A percentile compares a stretch with the other conserved stretches of the same genome.
Evolutionary conservation across 495 filamentous ascomycete species (phyloP).

Genomic region (Penicillium manginii): DNA sequence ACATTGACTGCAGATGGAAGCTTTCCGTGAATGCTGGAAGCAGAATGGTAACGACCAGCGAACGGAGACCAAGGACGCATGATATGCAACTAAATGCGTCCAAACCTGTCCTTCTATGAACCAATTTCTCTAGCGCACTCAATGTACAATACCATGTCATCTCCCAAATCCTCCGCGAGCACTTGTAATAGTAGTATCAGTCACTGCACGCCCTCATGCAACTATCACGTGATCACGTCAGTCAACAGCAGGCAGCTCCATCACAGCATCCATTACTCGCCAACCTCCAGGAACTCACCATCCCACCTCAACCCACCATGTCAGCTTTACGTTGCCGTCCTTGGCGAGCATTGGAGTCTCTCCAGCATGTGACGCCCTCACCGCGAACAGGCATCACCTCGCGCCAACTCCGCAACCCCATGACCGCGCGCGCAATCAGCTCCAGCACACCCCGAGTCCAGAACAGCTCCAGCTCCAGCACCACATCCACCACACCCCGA

Average conservation of each 20-base stretch:
- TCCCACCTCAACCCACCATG: slow-evolving; percentile 25
- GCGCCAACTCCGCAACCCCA: slow-evolving; percentile 20
- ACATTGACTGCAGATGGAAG: slow-evolving; percentile 73
- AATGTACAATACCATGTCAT: slow-evolving; percentile 8
- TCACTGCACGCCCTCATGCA: neutral
- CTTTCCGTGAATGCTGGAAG: slow-evolving; percentile 93
- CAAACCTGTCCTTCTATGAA: neutral
- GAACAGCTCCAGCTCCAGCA: slow-evolving; percentile 18
- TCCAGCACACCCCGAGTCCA: slow-evolving; percentile 23
- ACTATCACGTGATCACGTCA: slow-evolving; percentile 1
- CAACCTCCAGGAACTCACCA: slow-evolving; percentile 13
- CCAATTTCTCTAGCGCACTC: neutral
- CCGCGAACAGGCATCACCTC: slow-evolving; percentile 10
- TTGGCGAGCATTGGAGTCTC: slow-evolving; percentile 20
- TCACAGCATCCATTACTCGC: neutral
- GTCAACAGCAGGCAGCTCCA: neutral
- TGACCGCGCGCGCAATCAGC: slow-evolving; percentile 22
- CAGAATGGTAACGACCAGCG: slow-evolving; percentile 83
- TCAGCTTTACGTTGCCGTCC: slow-evolving; percentile 21
- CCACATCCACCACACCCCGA: slow-evolving; percentile 21
- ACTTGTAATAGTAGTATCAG: neutral
- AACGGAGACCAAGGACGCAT: slow-evolving; percentile 71
- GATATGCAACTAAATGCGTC: neutral
- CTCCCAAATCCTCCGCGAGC: neutral
- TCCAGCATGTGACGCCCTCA: slow-evolving; percentile 17